A percentile compares a stretch with the other conserved stretches of the same genome.
phyloP scores from a whole-genome alignment of 1,139 yeast species.

The Pichia sp. region DNA sequence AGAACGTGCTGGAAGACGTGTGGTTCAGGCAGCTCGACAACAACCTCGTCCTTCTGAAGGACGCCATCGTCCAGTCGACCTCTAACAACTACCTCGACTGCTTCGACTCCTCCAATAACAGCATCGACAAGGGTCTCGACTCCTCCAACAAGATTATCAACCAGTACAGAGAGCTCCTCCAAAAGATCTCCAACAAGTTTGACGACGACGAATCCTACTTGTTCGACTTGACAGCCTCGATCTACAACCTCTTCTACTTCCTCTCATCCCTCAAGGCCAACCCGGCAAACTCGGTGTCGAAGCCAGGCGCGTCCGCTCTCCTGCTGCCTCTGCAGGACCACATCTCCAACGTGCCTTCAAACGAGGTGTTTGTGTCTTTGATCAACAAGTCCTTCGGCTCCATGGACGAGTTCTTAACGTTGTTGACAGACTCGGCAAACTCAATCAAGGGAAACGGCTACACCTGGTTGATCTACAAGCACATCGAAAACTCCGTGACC shows the following conservation, averaged over 20 bases:
- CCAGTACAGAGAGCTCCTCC: constrained; percentile 37
- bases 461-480: constrained; percentile 47
- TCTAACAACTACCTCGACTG: constrained; percentile 25
- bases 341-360: constrained; percentile 21
- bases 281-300: constrained; percentile 19
- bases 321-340: constrained; percentile 25
- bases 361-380: constrained; percentile 35
- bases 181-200: constrained; percentile 39
- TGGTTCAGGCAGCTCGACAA: constrained; percentile 56
- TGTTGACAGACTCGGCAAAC: constrained; percentile 56
- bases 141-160: constrained; percentile 29
- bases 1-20: constrained; percentile 49
- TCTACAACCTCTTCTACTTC: constrained; percentile 58
- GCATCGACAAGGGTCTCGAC: constrained; percentile 12
- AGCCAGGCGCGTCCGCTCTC: constrained; percentile 36
- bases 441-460: constrained; percentile 72
- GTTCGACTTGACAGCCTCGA: constrained; percentile 55
- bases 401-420: constrained; percentile 58
- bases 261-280: constrained; percentile 46
- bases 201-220: constrained; percentile 36
- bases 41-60: constrained; percentile 47
- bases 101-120: constrained; percentile 17
- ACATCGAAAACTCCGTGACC: constrained; percentile 21
- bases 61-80: constrained; percentile 28
- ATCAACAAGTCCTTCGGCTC: constrained; percentile 63